Evolutionary conservation across 192 early-diverging fungal genomes (phyloP), one percentile per base, ranked within the genome.

Genomic region (Mortierella claussenii): DNA sequence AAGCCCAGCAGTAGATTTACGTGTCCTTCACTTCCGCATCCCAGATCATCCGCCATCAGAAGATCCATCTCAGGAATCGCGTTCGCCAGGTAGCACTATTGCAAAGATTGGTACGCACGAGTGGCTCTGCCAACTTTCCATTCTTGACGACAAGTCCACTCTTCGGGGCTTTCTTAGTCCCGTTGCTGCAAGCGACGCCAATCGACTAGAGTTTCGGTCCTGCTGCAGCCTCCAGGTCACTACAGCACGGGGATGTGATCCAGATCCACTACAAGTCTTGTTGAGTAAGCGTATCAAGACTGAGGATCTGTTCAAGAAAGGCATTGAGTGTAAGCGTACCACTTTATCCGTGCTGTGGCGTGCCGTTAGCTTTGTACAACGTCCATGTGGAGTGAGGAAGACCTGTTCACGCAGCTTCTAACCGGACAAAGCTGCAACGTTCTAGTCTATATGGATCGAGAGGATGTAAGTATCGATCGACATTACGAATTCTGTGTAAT

Each of bases 121-220:
- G 5, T 75, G 70, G 70, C 44, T 28, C 15, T 75, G 70, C 42
- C 56, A 59, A 27, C 70, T 75, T 2, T 65, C 70, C 0, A 65
- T 65, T 27, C 45, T 65, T 6, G 62, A 54, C 28, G 70, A 65
- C 9, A 55, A 34, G 11, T 20, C 63, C 5, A 75, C 57, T 2
- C 9, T 75, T 21, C 48, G 62, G 17, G 70, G 27, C 0, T 31
- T 50, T 1, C 47, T 75, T 0, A 32, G 26, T 1, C 53, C 63
- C 6, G 27, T 58, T 2, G 20, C 23, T 20, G 15, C 1, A 10
- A 21, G 43, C 2, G 63, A 47, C 2, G n/a, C 45, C 26, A 51
- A 60, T 18, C 30, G 49, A 0, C 15, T 43, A 12, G 27, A 34
- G 13, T 42, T 65, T 4, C 24, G 24, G 3, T 8, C 17, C 5